Conservation (phyloP, 2,329 filamentous ascomycete genomes). For the Fusarium aywerte region DNA sequence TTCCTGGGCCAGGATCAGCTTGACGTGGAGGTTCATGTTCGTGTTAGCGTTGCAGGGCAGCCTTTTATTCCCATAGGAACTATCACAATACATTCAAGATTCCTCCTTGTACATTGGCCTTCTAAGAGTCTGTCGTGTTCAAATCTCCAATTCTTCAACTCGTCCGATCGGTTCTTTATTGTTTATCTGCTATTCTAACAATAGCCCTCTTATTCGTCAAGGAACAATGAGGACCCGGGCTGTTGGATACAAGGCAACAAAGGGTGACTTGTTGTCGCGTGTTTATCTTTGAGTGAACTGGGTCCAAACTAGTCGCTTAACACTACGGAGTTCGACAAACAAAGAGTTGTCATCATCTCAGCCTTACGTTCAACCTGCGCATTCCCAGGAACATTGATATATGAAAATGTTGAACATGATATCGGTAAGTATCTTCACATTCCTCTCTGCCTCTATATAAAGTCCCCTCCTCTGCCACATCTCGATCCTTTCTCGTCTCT, state of each 20-base stretch:
- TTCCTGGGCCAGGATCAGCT: constrained; percentile 3
- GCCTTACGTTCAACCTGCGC: neutral
- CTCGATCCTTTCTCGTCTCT: neutral
- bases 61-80: neutral
- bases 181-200: too few relatives aligned
- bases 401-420: neutral
- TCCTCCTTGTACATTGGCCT: neutral
- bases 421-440: neutral
- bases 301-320: neutral
- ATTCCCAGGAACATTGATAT: neutral
- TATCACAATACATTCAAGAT: neutral
- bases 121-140: neutral
- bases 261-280: neutral
- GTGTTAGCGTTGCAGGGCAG: too few relatives aligned
- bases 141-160: neutral
- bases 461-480: neutral
- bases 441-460: neutral
- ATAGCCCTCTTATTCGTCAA: neutral
- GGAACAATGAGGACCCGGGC: neutral
- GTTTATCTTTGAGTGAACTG: neutral
- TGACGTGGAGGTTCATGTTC: neutral
- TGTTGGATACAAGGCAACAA: neutral
- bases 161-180: too few relatives aligned
- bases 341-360: neutral
- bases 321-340: neutral